Base-by-base conservation (phyloP, 176 grass and related monocot genomes). In the Tillandsia leiboldiana region DNA sequence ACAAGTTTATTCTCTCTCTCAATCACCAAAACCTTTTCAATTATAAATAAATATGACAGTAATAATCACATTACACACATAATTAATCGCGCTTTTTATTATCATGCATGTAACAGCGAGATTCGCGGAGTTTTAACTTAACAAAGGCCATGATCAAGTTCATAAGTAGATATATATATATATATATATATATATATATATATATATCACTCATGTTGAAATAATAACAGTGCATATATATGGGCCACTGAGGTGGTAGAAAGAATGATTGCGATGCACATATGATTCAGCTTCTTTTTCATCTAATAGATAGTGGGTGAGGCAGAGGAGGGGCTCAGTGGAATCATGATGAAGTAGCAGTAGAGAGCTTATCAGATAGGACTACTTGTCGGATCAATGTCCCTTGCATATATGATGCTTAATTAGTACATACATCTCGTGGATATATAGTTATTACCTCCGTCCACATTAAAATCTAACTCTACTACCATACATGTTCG, bases 311-410 rank as follows among this genome's bases (percentile, higher is more conserved):
- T 47, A 71, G 42, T 71, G 48, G 27, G 48, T 58, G 15, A 48
- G 71, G 7, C 10, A 9, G 29, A 48, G 15, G 69, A 59, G 51
- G 69, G 78, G 72, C 48, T 72, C 54, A 68, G 74, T 51, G 77
- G 86, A 84, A 94, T 94, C 70, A 89, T 80, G 33, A 42, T 42
- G 63, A 29, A 51, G 10, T 59, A 26, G 76, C 81, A 78, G 72
- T 69, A 52, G 71, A 72, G 20, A 71, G 52, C 77, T 81, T 77
- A 91, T 91, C 89, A 77, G 86, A 94, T 89, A 89, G 84, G 83
- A 94, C 86, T 86, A 72, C 73, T 76, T 81, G 82, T 64, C 83
- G 85, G 58, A 29, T 67, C 68, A 70, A 14, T 84, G 82, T 92
- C 86, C 64, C 64, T 61, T 67, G 33, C 33, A 42, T 42, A 42